Conservation (phyloP, 345 rosid genomes). For the Lenwebbia sp. region DNA sequence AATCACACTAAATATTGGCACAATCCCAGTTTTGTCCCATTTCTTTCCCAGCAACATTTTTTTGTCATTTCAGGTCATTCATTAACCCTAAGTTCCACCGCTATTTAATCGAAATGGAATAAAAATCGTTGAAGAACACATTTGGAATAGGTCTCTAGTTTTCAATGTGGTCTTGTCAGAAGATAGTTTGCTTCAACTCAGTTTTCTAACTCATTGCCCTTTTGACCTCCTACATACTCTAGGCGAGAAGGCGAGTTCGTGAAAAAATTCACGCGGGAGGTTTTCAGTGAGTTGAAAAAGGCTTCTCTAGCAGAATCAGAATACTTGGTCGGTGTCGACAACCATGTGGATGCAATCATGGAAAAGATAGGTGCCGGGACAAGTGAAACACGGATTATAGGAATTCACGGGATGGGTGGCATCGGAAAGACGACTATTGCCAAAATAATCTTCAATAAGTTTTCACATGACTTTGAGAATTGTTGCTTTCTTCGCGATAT, state of each 20-base stretch:
- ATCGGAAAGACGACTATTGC: background rate
- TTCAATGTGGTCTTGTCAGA: background rate
- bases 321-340: background rate
- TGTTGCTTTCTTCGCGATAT: background rate
- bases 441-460: background rate
- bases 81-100: background rate
- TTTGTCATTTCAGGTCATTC: background rate
- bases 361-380: background rate
- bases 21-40: too few species aligned
- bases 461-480: background rate
- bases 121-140: too few species aligned
- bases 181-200: background rate
- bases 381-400: background rate
- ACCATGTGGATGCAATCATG: background rate
- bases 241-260: background rate
- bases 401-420: background rate
- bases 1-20: background rate
- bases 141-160: background rate
- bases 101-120: too few species aligned
- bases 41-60: too few species aligned
- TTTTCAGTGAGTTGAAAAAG: background rate
- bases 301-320: background rate
- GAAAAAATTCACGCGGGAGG: accelerated
- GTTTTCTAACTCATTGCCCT: background rate
- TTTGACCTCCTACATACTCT: background rate